These are phyloP conservation scores for Pseudogymnoascus sp. DNA, from an alignment of 2,329 filamentous ascomycete genomes.

Conservation along the genomic window DNA sequence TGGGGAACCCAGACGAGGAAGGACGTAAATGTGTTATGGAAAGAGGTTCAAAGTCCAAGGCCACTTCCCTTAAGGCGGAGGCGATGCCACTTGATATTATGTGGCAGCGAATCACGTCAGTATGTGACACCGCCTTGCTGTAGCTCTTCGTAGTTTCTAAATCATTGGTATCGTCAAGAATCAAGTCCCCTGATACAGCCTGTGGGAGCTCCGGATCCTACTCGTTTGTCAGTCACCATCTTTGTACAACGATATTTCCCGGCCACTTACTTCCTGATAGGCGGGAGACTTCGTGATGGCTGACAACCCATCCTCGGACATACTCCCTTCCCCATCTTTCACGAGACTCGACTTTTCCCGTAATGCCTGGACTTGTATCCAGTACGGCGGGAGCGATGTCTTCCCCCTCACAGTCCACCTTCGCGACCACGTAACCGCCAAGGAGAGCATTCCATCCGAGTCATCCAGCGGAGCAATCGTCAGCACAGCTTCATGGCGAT, in stretches of 20 bases:
- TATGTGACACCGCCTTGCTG: neutral
- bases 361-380: constrained; percentile 43
- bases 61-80: neutral
- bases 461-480: constrained; percentile 50
- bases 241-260: no score
- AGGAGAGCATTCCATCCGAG: constrained; percentile 52
- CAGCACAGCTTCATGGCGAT: constrained; percentile 42
- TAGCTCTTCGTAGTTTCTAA: neutral
- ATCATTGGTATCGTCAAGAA: neutral
- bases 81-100: constrained; percentile 1
- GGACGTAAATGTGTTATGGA: constrained; percentile 19
- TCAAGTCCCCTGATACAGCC: neutral
- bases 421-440: constrained; percentile 49
- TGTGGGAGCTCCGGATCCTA: neutral
- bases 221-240: neutral
- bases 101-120: constrained; percentile 1
- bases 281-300: neutral
- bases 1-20: neutral
- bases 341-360: neutral
- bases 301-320: neutral
- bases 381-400: constrained; percentile 50
- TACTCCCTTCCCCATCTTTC: neutral
- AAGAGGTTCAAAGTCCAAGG: constrained; percentile 16
- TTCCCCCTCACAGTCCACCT: constrained; percentile 47
- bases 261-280: neutral